Percentiles rank a stretch among this genome's conserved stretches.
Evolutionary conservation across 441 rosid genomes (phyloP).

Genomic region (Populus hybrid): DNA sequence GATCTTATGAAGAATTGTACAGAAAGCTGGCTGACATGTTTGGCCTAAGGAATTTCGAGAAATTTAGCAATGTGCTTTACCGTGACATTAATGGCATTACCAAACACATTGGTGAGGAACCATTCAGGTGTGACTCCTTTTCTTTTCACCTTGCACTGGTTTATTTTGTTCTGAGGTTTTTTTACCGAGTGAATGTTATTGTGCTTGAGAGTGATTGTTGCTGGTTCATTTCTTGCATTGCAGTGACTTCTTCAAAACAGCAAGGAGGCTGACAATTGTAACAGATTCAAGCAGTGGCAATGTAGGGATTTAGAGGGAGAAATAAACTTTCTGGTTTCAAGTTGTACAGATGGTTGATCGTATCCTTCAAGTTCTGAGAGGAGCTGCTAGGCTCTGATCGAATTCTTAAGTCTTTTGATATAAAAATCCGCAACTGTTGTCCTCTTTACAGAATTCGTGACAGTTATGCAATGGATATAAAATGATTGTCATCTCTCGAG

Average conservation of each 20-base stretch:
- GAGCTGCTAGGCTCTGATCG: conserved; percentile 9
- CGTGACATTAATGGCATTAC: conserved; percentile 42
- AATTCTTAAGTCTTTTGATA: conserved; percentile 1
- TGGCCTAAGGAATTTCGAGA: conserved; percentile 36
- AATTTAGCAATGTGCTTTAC: conserved; percentile 40
- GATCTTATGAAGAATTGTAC: conserved; percentile 48
- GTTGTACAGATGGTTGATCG: conserved; percentile 30
- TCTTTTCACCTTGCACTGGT: too few relatives aligned
- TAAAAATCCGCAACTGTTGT: neutral
- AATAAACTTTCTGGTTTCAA: conserved; percentile 17
- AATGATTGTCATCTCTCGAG: neutral
- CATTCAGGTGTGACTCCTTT: conserved; percentile 40
- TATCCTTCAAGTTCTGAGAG: conserved; percentile 15
- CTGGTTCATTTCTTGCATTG: conserved; percentile 35
- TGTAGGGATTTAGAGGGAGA: conserved; percentile 36
- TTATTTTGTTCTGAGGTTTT: too few relatives aligned
- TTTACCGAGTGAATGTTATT: neutral
- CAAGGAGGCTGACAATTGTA: conserved; percentile 53
- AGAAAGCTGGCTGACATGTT: conserved; percentile 55
- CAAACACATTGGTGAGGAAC: conserved; percentile 50
- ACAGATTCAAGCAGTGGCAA: conserved; percentile 51
- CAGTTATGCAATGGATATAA: neutral
- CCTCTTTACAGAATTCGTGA: neutral
- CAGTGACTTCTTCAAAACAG: conserved; percentile 52
- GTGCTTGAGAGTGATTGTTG: conserved; percentile 5